Percentiles rank a stretch among this genome's conserved stretches.
These are phyloP conservation scores for Neurospora sp. DNA, from an alignment of 2,329 filamentous ascomycete genomes.

Conservation along the genomic window DNA sequence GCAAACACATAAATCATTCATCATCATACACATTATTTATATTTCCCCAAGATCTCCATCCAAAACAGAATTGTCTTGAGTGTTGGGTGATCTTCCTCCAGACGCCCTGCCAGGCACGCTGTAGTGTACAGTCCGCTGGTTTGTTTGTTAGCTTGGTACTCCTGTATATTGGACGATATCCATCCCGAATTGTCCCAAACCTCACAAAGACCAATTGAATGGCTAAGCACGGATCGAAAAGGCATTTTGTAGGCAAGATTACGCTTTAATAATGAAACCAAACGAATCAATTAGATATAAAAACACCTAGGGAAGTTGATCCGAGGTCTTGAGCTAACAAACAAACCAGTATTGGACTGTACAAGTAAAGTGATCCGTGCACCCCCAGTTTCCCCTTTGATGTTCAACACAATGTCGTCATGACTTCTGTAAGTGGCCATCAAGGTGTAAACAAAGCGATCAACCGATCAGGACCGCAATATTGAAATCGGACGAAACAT, in stretches of 20 bases:
- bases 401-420: background rate
- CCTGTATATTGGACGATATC: too few relatives aligned
- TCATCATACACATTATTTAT: background rate
- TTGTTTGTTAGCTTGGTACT: too few relatives aligned
- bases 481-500: background rate
- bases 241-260: too few relatives aligned
- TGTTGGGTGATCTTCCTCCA: background rate
- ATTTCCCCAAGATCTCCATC: background rate
- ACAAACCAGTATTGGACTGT: background rate
- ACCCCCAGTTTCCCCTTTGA: background rate
- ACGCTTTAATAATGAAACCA: too few relatives aligned
- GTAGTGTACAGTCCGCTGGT: background rate
- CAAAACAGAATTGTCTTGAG: background rate
- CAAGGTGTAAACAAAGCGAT: background rate
- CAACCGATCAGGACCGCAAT: background rate
- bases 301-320: too few relatives aligned
- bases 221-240: too few relatives aligned
- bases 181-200: too few relatives aligned
- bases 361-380: background rate
- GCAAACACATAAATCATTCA: background rate
- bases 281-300: too few relatives aligned
- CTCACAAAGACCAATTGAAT: too few relatives aligned
- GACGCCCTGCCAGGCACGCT: background rate
- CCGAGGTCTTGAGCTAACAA: too few relatives aligned
- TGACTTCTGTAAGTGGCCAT: background rate